phyloP scores from a whole-genome alignment of 306 rosid genomes.

The Spatholobus suberectus region DNA sequence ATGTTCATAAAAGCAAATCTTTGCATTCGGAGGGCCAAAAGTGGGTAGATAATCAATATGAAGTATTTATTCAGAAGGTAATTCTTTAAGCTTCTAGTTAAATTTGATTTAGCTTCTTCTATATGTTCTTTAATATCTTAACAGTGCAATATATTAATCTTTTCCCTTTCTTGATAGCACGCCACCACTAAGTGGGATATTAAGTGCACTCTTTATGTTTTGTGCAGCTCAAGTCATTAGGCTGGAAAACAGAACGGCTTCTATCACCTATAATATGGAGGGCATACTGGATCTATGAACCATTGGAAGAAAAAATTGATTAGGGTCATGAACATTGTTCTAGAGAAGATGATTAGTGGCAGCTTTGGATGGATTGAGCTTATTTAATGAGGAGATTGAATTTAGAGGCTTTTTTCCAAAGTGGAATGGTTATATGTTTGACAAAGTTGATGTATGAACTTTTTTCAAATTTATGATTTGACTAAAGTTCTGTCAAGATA shows the following conservation, averaged over 20 bases:
- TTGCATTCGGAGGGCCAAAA: slow-evolving; percentile 70
- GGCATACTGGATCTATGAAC: slow-evolving; percentile 75
- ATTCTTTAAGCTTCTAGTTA: slow-evolving; percentile 32
- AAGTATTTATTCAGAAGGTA: slow-evolving; percentile 74
- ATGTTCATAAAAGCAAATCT: slow-evolving; percentile 51
- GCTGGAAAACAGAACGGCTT: slow-evolving; percentile 94
- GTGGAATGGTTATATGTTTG: slow-evolving; percentile 2
- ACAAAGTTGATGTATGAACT: background rate
- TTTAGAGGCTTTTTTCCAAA: background rate
- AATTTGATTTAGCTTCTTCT: slow-evolving; percentile 15
- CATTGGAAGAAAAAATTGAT: slow-evolving; percentile 66
- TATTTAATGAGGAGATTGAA: slow-evolving; percentile 29
- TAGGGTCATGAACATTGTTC: slow-evolving; percentile 42
- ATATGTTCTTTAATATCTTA: background rate
- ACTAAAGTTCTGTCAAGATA: background rate
- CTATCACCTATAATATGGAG: slow-evolving; percentile 81
- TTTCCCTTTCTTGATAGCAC: background rate
- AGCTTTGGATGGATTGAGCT: slow-evolving; percentile 20
- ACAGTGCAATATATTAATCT: background rate
- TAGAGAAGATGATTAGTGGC: background rate
- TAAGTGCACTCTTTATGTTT: slow-evolving; percentile 3
- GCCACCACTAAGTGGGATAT: slow-evolving; percentile 9
- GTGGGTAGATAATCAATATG: slow-evolving; percentile 84
- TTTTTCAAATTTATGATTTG: slow-evolving; percentile 18
- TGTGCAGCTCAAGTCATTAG: slow-evolving; percentile 75